Evolutionary conservation across 176 grass and related monocot genomes (phyloP).

Genomic region (Oryza brachyantha): DNA sequence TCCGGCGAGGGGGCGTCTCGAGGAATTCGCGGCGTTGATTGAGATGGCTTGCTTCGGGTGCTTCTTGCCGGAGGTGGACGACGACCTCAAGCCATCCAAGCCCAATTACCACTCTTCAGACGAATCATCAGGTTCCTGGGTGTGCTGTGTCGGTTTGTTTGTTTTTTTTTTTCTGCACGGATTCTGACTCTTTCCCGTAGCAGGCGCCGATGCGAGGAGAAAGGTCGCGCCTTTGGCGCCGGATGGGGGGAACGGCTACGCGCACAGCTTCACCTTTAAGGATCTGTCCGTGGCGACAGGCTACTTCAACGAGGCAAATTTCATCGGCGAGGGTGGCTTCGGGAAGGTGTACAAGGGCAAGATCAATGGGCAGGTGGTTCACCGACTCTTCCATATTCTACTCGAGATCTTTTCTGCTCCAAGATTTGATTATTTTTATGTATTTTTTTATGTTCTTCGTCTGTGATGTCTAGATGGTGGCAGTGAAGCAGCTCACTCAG

Average conservation of each 20-base stretch:
- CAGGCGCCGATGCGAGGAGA: constrained; percentile 47
- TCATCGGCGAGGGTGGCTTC: constrained; percentile 87
- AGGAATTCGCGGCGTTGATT: not conserved
- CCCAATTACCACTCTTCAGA: constrained; percentile 32
- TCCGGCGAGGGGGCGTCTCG: not conserved
- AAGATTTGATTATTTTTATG: no score
- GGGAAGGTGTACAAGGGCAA: constrained; percentile 92
- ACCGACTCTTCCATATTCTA: not conserved
- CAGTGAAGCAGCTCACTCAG: constrained; percentile 83
- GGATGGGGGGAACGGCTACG: constrained; percentile 47
- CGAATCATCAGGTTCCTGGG: constrained; percentile 51
- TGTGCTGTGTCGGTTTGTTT: not conserved
- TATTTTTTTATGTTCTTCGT: not conserved
- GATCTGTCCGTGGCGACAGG: constrained; percentile 73
- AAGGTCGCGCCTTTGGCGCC: constrained; percentile 38
- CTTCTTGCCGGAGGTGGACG: constrained; percentile 35
- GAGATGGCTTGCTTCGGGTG: constrained; percentile 78
- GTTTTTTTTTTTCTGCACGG: not conserved
- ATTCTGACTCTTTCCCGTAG: not conserved
- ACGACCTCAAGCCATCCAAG: constrained; percentile 42
- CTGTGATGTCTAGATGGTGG: constrained; percentile 57
- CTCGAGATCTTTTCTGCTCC: not conserved
- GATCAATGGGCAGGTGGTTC: constrained; percentile 59
- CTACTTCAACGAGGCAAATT: constrained; percentile 77
- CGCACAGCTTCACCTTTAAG: constrained; percentile 85